A percentile compares a stretch with the other conserved stretches of the same genome.
Evolutionary conservation across 768 basidiomycete genomes (phyloP).

Genomic region (Lactarius indigo): DNA sequence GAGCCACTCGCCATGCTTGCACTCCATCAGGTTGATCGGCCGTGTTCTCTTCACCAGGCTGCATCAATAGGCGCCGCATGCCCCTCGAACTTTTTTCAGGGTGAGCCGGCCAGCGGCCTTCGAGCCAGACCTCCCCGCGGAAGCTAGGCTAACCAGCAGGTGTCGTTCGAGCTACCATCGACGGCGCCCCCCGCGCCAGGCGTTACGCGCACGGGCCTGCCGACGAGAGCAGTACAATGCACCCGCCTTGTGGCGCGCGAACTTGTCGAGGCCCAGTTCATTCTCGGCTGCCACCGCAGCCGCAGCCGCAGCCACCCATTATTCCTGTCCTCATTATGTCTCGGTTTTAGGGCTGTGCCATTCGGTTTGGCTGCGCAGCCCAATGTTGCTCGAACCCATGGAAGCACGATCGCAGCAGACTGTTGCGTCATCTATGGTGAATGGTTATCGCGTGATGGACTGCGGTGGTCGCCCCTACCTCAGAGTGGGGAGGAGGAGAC

Average conservation of each 20-base stretch:
- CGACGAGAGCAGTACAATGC: no score
- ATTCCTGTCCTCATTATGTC: no score
- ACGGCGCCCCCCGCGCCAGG: no score
- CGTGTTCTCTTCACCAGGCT: slow-evolving; percentile 12
- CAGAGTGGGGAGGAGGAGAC: neutral
- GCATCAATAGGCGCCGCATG: neutral
- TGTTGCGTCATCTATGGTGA: neutral
- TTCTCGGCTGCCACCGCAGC: no score
- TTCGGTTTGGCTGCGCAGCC: neutral
- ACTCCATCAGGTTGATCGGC: slow-evolving; percentile 17
- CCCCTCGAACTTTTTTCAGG: neutral
- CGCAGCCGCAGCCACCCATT: no score
- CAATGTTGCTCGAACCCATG: slow-evolving; percentile 12
- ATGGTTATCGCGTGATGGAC: neutral
- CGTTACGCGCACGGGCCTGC: no score
- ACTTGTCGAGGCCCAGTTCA: neutral
- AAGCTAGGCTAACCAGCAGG: no score
- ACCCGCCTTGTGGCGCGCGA: no score
- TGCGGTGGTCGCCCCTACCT: neutral
- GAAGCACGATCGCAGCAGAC: slow-evolving; percentile 23
- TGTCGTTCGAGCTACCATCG: no score
- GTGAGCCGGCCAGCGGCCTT: no score
- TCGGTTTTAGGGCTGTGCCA: neutral
- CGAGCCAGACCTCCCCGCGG: no score
- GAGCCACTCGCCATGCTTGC: slow-evolving; percentile 58